Base-by-base conservation (phyloP, 768 basidiomycete species). In the Trametes punicea region DNA sequence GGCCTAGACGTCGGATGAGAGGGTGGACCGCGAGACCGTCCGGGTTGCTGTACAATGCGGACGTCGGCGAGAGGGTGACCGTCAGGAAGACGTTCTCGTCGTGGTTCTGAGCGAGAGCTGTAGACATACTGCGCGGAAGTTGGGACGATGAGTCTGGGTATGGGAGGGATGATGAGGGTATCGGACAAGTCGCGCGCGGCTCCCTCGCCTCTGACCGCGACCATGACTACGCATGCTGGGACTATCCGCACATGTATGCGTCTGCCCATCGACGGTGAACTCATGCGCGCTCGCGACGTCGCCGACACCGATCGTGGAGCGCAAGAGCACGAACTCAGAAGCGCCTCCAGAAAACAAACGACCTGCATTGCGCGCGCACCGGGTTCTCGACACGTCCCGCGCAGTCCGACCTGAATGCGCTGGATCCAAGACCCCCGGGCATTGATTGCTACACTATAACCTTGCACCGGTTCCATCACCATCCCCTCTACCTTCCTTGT, bases 61-160 rank as follows among this genome's bases (percentile, higher is more conserved):
- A 76, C 0, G 67, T 61, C 1, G 73, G 62, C 13, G 70, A 64
- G 29, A 78, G 62, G 0, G 77, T 77, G 20, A 80, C 71, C 2
- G 77, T 70, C 40, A 81, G 69, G 60, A 78, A 77, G 1, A 70
- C 69, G 63, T 79, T 77, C 16, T 71, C 60, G 10, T 66, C 63
- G 64, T 76, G 65, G 60, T 79, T 67, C 21, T 75, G 65, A 11
- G 51, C 44, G 36, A 60, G 62, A 5, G 54, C 46, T 20, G 66
- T 59, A 46, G 65, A 60, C 62, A 70, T 69, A 52, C 63, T 66
- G 52, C 38, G 39, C 13, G 8, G 39, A 6, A 13, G 25, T 11
- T 5, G 42, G 8, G 41, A 23, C 2, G 23, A 15, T 21, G 13
- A 2, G 10, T 27, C 13, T 44, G 25, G 4, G 11, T 23, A 36